Evolutionary conservation across 108 stramenopile genomes (phyloP).

Genomic region (Seminavis robusta): DNA sequence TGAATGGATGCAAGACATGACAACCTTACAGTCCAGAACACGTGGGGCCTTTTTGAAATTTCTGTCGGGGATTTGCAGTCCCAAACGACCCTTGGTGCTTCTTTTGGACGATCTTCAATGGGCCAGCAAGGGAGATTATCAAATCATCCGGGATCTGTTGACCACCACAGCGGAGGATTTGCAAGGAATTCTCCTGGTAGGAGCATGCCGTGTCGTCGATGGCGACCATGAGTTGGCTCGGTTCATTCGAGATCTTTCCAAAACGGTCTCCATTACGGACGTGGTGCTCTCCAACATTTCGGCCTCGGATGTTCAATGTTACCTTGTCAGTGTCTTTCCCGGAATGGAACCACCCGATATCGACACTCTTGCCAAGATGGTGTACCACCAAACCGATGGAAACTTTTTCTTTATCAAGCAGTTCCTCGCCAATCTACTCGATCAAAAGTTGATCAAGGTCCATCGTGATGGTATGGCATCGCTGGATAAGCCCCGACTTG

Average conservation of each 20-base stretch:
- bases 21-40: too few species aligned
- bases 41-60: too few species aligned
- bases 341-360: not conserved
- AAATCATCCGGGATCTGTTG: too few species aligned
- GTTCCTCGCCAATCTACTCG: too few species aligned
- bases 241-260: slow-evolving; percentile 1
- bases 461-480: too few species aligned
- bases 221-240: not conserved
- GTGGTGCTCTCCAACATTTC: not conserved
- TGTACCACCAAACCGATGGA: slow-evolving; percentile 26
- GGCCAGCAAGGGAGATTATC: slow-evolving; percentile 14
- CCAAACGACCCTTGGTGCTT: slow-evolving; percentile 26
- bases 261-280: not conserved
- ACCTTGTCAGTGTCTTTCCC: not conserved
- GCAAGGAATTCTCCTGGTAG: not conserved
- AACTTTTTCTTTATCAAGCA: slow-evolving; percentile 34
- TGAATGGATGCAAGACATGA: too few species aligned
- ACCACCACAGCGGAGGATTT: slow-evolving; percentile 6
- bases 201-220: not conserved
- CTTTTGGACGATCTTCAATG: slow-evolving; percentile 43
- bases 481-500: too few species aligned
- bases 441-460: too few species aligned
- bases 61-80: slow-evolving; percentile 22
- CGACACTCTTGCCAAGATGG: slow-evolving; percentile 1
- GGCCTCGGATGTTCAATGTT: too few species aligned